Conservation (phyloP, 768 basidiomycete genomes). For the Coprinopsis marcescibilis region DNA sequence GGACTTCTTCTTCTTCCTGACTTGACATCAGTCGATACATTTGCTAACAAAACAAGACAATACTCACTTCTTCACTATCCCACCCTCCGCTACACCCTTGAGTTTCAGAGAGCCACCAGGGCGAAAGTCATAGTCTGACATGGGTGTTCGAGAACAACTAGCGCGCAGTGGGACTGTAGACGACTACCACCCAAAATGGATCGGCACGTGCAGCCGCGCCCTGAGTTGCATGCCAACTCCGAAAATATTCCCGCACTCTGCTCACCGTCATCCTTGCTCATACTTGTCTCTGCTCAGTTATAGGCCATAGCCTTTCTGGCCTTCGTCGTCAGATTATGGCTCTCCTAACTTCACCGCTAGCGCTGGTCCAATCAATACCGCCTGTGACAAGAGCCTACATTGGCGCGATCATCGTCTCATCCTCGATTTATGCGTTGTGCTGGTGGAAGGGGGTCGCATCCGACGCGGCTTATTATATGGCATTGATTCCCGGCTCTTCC, state of each 20-base stretch:
- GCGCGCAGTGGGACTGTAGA: slow-evolving; percentile 1
- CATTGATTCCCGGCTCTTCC: slow-evolving; percentile 75
- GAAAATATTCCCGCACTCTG: slow-evolving; percentile 3
- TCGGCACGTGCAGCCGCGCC: slow-evolving; percentile 18
- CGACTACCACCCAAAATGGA: slow-evolving; percentile 7
- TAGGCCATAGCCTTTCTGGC: slow-evolving; percentile 10
- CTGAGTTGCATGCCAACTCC: background rate
- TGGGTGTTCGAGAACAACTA: slow-evolving; percentile 27
- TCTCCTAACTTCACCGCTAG: slow-evolving; percentile 65
- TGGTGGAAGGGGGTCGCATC: slow-evolving; percentile 42
- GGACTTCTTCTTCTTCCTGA: slow-evolving; percentile 77
- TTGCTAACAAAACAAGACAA: slow-evolving; percentile 4
- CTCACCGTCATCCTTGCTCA: background rate
- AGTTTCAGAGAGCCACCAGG: slow-evolving; percentile 87
- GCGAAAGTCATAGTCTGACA: slow-evolving; percentile 83
- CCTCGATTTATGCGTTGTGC: slow-evolving; percentile 61
- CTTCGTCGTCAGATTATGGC: slow-evolving; percentile 47
- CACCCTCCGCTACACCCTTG: slow-evolving; percentile 79
- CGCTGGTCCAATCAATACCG: slow-evolving; percentile 65
- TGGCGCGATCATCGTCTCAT: slow-evolving; percentile 49
- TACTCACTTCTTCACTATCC: slow-evolving; percentile 76
- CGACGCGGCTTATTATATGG: slow-evolving; percentile 57
- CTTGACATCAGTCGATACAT: slow-evolving; percentile 6
- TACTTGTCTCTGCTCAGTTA: slow-evolving; percentile 12
- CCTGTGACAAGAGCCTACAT: slow-evolving; percentile 74